Conservation (phyloP, 805 yeast genomes). For the Candida odintsovae region DNA sequence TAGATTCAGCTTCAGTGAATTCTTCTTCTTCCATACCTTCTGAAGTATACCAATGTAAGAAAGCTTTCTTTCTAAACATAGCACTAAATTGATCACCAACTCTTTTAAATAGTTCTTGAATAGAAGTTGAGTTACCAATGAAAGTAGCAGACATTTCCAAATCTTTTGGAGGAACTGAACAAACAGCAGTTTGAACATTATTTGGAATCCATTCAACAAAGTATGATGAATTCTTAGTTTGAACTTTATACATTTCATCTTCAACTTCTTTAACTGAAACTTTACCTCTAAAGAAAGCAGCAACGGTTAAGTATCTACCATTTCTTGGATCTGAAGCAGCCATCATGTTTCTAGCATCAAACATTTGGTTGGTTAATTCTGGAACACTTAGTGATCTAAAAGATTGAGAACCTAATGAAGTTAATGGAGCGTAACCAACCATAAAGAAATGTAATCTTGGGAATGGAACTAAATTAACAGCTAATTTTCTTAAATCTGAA, state of each 20-base stretch:
- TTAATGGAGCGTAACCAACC: conserved; percentile 95
- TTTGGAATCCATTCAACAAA: conserved; percentile 99
- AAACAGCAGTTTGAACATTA: conserved; percentile 98
- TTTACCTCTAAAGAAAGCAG: conserved; percentile 97
- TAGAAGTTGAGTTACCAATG: conserved; percentile 97
- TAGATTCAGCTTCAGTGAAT: conserved; percentile 97
- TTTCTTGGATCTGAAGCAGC: conserved; percentile 96
- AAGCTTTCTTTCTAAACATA: conserved; percentile 98
- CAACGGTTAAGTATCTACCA: conserved; percentile 98
- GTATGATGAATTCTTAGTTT: conserved; percentile 92
- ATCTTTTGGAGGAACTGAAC: conserved; percentile 86
- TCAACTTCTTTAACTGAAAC: conserved; percentile 97
- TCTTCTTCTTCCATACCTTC: conserved; percentile 99
- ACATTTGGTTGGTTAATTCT: conserved; percentile 96
- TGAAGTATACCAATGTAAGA: conserved; percentile 99
- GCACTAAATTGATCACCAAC: conserved; percentile 94
- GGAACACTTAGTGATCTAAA: conserved; percentile 94
- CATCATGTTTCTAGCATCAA: conserved; percentile 98
- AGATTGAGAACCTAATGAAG: conserved; percentile 82
- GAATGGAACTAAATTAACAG: conserved; percentile 96
- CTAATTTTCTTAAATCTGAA: conserved; percentile 97
- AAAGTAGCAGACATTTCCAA: conserved; percentile 90
- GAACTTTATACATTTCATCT: conserved; percentile 89
- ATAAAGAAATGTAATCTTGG: conserved; percentile 99
- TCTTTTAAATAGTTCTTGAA: conserved; percentile 97